These are phyloP conservation scores for Cyclotella sp. DNA, from an alignment of 108 stramenopile genomes.

Conservation along the genomic window DNA sequence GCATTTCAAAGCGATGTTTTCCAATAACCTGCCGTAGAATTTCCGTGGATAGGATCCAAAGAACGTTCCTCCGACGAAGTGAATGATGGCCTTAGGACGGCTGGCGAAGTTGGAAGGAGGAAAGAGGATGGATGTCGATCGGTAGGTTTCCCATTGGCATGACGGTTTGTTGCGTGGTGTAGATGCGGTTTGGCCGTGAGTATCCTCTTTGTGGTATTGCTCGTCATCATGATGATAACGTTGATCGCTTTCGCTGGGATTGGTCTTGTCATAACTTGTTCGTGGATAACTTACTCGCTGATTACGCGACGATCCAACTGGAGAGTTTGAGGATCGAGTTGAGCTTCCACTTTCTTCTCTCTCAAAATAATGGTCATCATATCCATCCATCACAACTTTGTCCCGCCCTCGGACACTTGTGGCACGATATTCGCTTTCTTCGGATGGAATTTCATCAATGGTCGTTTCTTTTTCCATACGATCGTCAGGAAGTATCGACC, in stretches of 20 bases:
- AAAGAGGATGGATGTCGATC: slow-evolving; percentile 69
- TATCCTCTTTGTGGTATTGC: neutral
- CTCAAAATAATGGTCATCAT: no score
- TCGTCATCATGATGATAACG: slow-evolving; percentile 5
- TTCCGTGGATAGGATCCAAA: slow-evolving; percentile 75
- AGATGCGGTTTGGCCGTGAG: neutral
- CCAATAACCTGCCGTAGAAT: slow-evolving; percentile 73
- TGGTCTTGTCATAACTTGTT: no score
- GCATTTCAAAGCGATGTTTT: slow-evolving; percentile 64
- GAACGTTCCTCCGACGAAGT: slow-evolving; percentile 86
- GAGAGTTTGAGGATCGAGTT: no score
- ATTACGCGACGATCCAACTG: no score
- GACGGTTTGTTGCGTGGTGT: slow-evolving; percentile 6
- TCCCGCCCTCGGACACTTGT: no score
- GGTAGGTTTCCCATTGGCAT: slow-evolving; percentile 56
- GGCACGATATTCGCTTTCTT: no score
- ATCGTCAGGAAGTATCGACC: no score
- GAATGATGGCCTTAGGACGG: slow-evolving; percentile 70
- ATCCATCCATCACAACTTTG: no score
- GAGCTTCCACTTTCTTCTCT: no score
- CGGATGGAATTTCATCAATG: no score
- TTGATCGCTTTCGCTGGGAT: neutral
- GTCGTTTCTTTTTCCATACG: no score
- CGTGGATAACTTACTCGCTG: no score
- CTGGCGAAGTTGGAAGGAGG: slow-evolving; percentile 51